These are phyloP conservation scores for Cryptosporidium viatorum DNA, from an alignment of 169 alveolate species.

Conservation along the genomic window DNA sequence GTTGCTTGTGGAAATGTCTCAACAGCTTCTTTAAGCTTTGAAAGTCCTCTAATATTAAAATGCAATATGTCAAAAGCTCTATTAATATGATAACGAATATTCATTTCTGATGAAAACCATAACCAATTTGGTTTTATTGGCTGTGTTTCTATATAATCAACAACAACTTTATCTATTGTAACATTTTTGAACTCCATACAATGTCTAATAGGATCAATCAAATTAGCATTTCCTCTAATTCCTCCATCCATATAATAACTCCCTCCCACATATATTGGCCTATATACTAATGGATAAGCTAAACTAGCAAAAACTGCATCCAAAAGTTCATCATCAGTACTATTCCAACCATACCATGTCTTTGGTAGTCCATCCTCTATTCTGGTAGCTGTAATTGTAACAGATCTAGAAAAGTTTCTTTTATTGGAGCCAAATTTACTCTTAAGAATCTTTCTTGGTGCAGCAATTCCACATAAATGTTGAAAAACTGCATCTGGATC, in stretches of 20 bases:
- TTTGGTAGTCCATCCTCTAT: constrained; percentile 67
- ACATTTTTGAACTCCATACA: constrained; percentile 73
- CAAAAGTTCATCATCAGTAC: constrained; percentile 58
- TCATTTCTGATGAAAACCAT: constrained; percentile 54
- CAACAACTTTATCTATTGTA: constrained; percentile 62
- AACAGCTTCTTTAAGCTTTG: constrained; percentile 62
- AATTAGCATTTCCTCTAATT: constrained; percentile 70
- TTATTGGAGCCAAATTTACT: constrained; percentile 14
- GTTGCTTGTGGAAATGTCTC: constrained; percentile 68
- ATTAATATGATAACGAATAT: constrained; percentile 61
- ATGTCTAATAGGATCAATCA: constrained; percentile 63
- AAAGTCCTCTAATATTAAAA: constrained; percentile 60
- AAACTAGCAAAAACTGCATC: constrained; percentile 74
- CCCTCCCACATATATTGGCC: constrained; percentile 54
- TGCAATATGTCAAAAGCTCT: constrained; percentile 74
- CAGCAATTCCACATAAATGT: constrained; percentile 50
- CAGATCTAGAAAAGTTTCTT: constrained; percentile 28
- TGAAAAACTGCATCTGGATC: constrained; percentile 76
- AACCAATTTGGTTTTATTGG: constrained; percentile 59
- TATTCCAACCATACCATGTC: constrained; percentile 75
- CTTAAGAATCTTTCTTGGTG: constrained; percentile 51
- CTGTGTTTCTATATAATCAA: constrained; percentile 68
- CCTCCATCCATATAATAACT: constrained; percentile 75
- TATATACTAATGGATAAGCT: constrained; percentile 69
- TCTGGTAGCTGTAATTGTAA: constrained; percentile 67